phyloP scores from a whole-genome alignment of 805 yeast species.

The Saturnispora diversa region DNA sequence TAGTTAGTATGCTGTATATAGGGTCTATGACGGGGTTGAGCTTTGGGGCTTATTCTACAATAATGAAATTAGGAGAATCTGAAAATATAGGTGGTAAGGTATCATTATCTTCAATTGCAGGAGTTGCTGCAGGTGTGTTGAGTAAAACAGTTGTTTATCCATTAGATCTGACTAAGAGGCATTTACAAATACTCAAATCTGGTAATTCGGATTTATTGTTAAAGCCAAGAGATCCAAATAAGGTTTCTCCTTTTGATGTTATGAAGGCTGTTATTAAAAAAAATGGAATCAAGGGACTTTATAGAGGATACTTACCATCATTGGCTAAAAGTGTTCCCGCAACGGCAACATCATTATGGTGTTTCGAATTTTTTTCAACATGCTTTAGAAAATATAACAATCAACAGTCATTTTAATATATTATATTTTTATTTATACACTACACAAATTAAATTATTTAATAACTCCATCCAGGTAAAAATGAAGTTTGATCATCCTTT shows the following conservation, averaged over 20 bases:
- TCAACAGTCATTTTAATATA: background rate
- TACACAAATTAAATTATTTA: background rate
- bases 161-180: conserved; percentile 69
- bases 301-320: conserved; percentile 67
- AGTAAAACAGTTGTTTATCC: conserved; percentile 79
- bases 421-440: background rate
- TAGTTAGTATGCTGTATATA: conserved; percentile 50
- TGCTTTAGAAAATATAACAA: conserved; percentile 15
- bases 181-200: conserved; percentile 53
- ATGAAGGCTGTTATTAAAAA: conserved; percentile 34
- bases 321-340: conserved; percentile 76
- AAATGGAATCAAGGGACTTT: conserved; percentile 64
- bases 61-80: conserved; percentile 9
- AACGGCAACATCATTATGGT: conserved; percentile 33
- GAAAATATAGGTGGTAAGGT: conserved; percentile 28
- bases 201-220: conserved; percentile 15
- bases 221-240: background rate
- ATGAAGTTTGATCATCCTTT: conserved; percentile 15
- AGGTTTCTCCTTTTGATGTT: conserved; percentile 16
- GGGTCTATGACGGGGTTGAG: conserved; percentile 67
- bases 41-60: conserved; percentile 57
- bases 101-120: conserved; percentile 43
- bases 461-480: conserved; percentile 11
- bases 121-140: conserved; percentile 66
- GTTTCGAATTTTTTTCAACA: conserved; percentile 27